Conservation (phyloP, 1,284 basidiomycete genomes). For the Leccinum cinnamomeum region DNA sequence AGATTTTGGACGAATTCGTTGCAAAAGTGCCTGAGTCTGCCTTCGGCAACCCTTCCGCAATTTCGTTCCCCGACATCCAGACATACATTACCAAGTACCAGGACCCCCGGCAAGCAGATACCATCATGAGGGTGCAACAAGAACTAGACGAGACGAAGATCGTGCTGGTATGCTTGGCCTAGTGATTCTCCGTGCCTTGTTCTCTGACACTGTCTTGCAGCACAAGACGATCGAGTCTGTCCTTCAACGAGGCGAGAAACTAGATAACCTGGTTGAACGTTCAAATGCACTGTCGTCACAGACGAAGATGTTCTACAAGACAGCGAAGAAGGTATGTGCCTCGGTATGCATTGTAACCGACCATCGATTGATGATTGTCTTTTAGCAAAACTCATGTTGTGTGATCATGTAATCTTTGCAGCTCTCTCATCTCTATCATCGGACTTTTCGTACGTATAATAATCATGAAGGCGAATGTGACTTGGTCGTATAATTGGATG, state of each 20-base stretch:
- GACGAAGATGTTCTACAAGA: constrained; percentile 96
- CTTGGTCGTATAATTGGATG: not conserved
- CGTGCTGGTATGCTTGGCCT: constrained; percentile 60
- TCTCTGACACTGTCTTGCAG: constrained; percentile 41
- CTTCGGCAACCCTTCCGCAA: constrained; percentile 60
- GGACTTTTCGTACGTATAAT: constrained; percentile 28
- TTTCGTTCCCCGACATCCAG: constrained; percentile 72
- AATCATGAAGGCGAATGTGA: constrained; percentile 5
- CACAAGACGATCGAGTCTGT: constrained; percentile 99
- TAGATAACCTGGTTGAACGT: constrained; percentile 95
- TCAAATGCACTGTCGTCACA: constrained; percentile 89
- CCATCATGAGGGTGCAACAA: constrained; percentile 98
- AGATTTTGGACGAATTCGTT: constrained; percentile 92
- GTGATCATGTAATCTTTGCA: constrained; percentile 48
- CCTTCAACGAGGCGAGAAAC: constrained; percentile 93
- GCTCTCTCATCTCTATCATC: constrained; percentile 12
- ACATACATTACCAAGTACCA: constrained; percentile 93
- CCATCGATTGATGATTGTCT: constrained; percentile 8
- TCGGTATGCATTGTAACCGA: not conserved
- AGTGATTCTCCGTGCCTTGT: not conserved
- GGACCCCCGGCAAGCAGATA: constrained; percentile 97
- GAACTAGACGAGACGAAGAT: constrained; percentile 99
- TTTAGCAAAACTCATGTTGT: constrained; percentile 63
- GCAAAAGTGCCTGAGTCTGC: constrained; percentile 74
- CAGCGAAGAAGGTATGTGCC: constrained; percentile 79